Evolutionary conservation across 73 alveolate genomes (phyloP).

Genomic region (Paramecium pentaurelia): DNA sequence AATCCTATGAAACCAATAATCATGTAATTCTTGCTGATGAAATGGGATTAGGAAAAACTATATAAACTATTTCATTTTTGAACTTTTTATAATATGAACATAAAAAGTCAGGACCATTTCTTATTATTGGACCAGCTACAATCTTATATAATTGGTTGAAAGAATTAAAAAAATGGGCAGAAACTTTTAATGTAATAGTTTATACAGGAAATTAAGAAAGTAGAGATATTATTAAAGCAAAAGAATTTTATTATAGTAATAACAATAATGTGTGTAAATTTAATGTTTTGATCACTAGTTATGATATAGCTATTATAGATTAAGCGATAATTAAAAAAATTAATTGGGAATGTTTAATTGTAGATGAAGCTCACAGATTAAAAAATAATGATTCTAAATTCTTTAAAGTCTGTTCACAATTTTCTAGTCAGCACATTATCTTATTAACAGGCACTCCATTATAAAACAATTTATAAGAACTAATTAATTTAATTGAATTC

Average conservation of each 20-base stretch:
- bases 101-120: constrained; percentile 75
- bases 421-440: constrained; percentile 77
- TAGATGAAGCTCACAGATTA: constrained; percentile 97
- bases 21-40: constrained; percentile 98
- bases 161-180: constrained; percentile 90
- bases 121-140: constrained; percentile 90
- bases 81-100: constrained; percentile 71
- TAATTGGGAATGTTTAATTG: constrained; percentile 84
- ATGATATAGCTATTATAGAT: constrained; percentile 85
- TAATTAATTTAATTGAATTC: constrained; percentile 82
- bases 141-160: constrained; percentile 91
- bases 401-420: constrained; percentile 65
- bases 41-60: constrained; percentile 99
- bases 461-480: constrained; percentile 89
- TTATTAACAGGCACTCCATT: constrained; percentile 96
- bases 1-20: constrained; percentile 75
- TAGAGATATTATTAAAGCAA: constrained; percentile 63
- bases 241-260: constrained; percentile 49
- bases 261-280: constrained; percentile 69
- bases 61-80: constrained; percentile 88
- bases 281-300: constrained; percentile 85
- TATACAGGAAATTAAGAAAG: constrained; percentile 79
- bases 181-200: constrained; percentile 72
- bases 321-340: constrained; percentile 66
- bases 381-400: constrained; percentile 87